A percentile compares a stretch with the other conserved stretches of the same genome.
Conservation (phyloP, 1,284 basidiomycete species). For the Anthracocystis walkeri region DNA sequence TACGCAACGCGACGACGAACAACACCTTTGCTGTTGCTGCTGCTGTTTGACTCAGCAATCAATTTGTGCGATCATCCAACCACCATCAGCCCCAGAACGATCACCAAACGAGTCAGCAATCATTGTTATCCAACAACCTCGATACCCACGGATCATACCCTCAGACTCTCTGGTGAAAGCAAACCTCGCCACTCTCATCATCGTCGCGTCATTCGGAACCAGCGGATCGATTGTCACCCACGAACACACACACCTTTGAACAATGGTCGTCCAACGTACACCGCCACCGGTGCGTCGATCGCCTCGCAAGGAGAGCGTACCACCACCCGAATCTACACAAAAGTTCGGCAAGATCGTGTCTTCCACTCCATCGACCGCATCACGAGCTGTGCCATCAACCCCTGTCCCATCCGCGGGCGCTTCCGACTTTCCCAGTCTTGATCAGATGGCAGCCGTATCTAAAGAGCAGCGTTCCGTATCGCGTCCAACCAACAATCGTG, state of each 20-base stretch:
- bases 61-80: background rate
- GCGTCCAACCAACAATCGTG: constrained; percentile 30
- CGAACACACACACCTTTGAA: background rate
- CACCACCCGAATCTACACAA: constrained; percentile 14
- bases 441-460: constrained; percentile 47
- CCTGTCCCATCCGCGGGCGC: constrained; percentile 16
- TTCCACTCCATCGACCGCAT: constrained; percentile 21
- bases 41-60: background rate
- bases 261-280: constrained; percentile 42
- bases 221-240: background rate
- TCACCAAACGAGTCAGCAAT: constrained; percentile 1
- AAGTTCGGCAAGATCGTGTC: constrained; percentile 20
- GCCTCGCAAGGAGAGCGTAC: constrained; percentile 29
- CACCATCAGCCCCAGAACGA: constrained; percentile 1
- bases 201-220: background rate
- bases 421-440: constrained; percentile 46
- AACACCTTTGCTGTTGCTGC: background rate
- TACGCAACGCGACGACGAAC: background rate
- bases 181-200: background rate
- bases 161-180: background rate
- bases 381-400: constrained; percentile 26
- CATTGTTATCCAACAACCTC: constrained; percentile 5
- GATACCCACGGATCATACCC: constrained; percentile 30
- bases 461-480: constrained; percentile 38
- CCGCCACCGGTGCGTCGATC: constrained; percentile 38